phyloP scores from a whole-genome alignment of 768 basidiomycete species.

The Lentinula lateritia region DNA sequence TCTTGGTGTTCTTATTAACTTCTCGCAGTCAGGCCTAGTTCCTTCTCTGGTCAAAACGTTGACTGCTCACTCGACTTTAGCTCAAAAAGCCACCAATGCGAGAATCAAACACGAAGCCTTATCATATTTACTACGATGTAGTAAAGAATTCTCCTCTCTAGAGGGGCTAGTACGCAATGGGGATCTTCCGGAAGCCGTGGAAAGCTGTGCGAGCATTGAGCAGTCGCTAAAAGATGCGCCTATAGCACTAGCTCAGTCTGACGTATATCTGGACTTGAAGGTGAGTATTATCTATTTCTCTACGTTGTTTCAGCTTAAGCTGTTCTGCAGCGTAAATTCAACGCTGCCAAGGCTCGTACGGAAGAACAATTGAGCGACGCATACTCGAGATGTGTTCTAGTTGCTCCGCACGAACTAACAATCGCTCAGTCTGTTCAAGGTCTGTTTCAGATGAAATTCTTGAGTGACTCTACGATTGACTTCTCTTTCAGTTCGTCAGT shows the following conservation, averaged over 20 bases:
- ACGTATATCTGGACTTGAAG: slow-evolving; percentile 52
- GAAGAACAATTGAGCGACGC: slow-evolving; percentile 73
- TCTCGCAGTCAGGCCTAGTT: slow-evolving; percentile 58
- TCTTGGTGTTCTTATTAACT: slow-evolving; percentile 11
- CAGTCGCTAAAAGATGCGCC: slow-evolving; percentile 43
- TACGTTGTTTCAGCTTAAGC: slow-evolving; percentile 7
- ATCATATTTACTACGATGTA: slow-evolving; percentile 50
- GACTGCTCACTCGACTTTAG: slow-evolving; percentile 53
- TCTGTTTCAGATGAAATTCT: slow-evolving; percentile 12
- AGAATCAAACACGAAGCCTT: slow-evolving; percentile 44
- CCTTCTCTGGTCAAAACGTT: slow-evolving; percentile 52
- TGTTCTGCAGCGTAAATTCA: slow-evolving; percentile 44
- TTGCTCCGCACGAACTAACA: slow-evolving; percentile 43
- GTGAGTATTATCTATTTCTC: slow-evolving; percentile 32
- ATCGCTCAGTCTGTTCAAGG: slow-evolving; percentile 49
- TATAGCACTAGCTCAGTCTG: slow-evolving; percentile 41
- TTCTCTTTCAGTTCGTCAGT: slow-evolving; percentile 49
- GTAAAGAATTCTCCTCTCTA: slow-evolving; percentile 38
- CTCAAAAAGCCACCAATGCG: slow-evolving; percentile 58
- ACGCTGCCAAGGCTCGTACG: slow-evolving; percentile 47
- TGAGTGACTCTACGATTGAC: not conserved
- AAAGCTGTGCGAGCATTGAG: slow-evolving; percentile 36
- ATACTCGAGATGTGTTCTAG: slow-evolving; percentile 50
- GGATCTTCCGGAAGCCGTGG: slow-evolving; percentile 58
- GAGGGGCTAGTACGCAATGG: slow-evolving; percentile 47